Evolutionary conservation across 495 filamentous ascomycete species (phyloP), one percentile per base, ranked within the genome.

Genomic region (Penicillium herquei): DNA sequence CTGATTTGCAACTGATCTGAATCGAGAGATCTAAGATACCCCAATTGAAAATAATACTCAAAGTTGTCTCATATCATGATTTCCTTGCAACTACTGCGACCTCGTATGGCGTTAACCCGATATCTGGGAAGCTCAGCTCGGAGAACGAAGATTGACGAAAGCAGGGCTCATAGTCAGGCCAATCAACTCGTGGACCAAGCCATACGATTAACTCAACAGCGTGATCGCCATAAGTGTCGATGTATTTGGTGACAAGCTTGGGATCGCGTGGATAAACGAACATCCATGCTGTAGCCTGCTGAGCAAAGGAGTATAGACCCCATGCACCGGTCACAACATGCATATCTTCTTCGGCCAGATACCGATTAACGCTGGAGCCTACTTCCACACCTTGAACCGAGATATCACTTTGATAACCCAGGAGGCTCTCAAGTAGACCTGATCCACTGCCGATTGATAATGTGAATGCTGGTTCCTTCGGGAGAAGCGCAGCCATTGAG

Each of bases 211-310:
- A 35, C 39, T 73, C 55, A 9, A 76, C 61, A 12, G 51, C 43
- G 3, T 57, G 44, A 47, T 56, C 45, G 0, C 59, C 64, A 59
- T 66, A 73, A 0, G 2, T 40, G 18, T 72, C 61, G 18, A 82
- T 41, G 58, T 83, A 84, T 40, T 66, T 74, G 1, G 48, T 48
- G 6, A 84, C 51, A 17, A 85, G 55, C 30, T 61, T 67, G 5
- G 73, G 67, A 12, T 80, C 66, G n/a, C 79, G 70, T 1, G 82
- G 82, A 49, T 84, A 85, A 10, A 84, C 75, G 66, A 83, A 82
- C 66, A 85, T 63, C 78, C 80, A 79, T 18, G 75, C 71, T 1
- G 44, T 44, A 3, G 80, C 79, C 17, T 68, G 54, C 12, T 54
- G 53, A 13, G 76, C 75, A 1, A 65, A 45, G 2, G 61, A 12